These are phyloP conservation scores for Kondoa malvinella DNA, from an alignment of 768 basidiomycete genomes.

Conservation along the genomic window DNA sequence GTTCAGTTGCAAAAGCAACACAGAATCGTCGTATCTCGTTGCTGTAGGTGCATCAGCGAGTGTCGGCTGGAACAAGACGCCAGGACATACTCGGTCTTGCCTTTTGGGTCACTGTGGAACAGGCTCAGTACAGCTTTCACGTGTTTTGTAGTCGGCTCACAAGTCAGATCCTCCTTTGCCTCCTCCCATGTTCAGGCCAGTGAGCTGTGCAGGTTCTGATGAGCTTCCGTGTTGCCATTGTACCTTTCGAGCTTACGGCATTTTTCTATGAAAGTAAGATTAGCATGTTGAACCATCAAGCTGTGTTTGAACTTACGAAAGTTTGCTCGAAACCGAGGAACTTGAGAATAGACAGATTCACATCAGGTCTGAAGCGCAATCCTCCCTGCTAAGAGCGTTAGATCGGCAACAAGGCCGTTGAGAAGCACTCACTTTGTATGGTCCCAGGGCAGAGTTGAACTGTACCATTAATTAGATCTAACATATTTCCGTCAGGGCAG, in stretches of 20 bases:
- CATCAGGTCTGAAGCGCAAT: slow-evolving; percentile 58
- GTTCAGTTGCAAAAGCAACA: slow-evolving; percentile 54
- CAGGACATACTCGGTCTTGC: slow-evolving; percentile 49
- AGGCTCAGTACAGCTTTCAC: neutral
- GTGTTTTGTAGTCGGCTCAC: neutral
- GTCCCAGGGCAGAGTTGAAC: slow-evolving; percentile 63
- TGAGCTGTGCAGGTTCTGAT: slow-evolving; percentile 33
- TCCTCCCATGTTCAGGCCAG: slow-evolving; percentile 48
- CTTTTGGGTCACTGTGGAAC: slow-evolving; percentile 48
- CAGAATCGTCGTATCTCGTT: slow-evolving; percentile 22
- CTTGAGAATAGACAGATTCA: slow-evolving; percentile 66
- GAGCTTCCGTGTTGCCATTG: neutral
- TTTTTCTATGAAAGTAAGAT: neutral
- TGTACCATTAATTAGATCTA: slow-evolving; percentile 26
- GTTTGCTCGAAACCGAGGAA: slow-evolving; percentile 70
- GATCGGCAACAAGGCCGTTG: neutral
- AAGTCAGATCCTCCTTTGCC: slow-evolving; percentile 67
- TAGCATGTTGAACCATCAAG: neutral
- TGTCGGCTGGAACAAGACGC: neutral
- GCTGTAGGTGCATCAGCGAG: neutral
- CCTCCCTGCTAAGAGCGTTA: slow-evolving; percentile 46
- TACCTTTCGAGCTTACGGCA: neutral
- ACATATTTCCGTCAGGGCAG: neutral
- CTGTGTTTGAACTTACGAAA: slow-evolving; percentile 9
- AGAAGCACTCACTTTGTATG: too few relatives aligned